Conservation (phyloP, 257 asterid genomes). For the Henckelia pumila region DNA sequence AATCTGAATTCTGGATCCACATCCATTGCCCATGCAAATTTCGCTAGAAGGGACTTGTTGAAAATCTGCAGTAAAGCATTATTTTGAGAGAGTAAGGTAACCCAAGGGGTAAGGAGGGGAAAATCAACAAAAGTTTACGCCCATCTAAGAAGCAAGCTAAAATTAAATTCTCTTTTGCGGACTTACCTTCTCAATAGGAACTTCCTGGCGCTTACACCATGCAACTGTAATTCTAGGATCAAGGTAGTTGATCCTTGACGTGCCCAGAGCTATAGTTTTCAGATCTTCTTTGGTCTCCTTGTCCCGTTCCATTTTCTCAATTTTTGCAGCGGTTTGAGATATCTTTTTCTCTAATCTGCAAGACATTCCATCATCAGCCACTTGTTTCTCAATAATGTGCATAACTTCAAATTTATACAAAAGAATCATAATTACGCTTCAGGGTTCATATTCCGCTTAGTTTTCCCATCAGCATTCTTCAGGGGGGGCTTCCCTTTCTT, state of each 20-base stretch:
- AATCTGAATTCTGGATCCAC: slow-evolving; percentile 88
- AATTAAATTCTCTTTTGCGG: not conserved
- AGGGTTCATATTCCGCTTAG: slow-evolving; percentile 78
- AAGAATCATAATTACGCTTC: slow-evolving; percentile 59
- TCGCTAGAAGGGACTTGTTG: slow-evolving; percentile 88
- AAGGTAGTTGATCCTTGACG: slow-evolving; percentile 97
- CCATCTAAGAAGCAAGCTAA: not conserved
- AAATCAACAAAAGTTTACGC: not conserved
- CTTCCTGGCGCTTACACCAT: slow-evolving; percentile 98
- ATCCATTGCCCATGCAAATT: slow-evolving; percentile 97
- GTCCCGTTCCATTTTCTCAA: slow-evolving; percentile 80
- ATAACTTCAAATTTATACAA: slow-evolving; percentile 6
- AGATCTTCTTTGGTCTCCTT: slow-evolving; percentile 80
- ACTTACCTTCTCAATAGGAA: slow-evolving; percentile 92
- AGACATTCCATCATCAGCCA: slow-evolving; percentile 24
- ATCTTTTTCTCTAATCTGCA: slow-evolving; percentile 87
- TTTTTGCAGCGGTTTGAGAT: slow-evolving; percentile 60
- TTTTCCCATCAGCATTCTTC: slow-evolving; percentile 75
- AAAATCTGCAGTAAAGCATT: slow-evolving; percentile 57
- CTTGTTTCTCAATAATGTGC: not conserved
- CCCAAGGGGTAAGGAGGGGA: not conserved
- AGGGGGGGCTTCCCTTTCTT: slow-evolving; percentile 84
- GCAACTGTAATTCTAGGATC: slow-evolving; percentile 99
- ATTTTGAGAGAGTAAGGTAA: not conserved
- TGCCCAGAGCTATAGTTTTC: slow-evolving; percentile 90